Evolutionary conservation across 1,284 basidiomycete genomes (phyloP).

Genomic region (Coniferiporia weirii): DNA sequence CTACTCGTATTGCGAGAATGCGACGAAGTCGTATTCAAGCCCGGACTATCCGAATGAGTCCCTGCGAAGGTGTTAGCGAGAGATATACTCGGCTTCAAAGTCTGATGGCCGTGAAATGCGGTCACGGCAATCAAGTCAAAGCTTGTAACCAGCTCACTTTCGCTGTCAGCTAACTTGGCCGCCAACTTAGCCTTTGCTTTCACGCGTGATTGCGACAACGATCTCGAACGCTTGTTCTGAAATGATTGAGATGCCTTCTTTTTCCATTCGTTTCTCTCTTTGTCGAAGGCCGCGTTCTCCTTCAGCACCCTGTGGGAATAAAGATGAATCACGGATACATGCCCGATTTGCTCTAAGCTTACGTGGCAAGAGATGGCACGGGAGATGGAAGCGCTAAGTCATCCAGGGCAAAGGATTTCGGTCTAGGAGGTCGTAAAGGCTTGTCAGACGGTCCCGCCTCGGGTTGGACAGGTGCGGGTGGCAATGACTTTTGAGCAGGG

Average conservation of each 20-base stretch:
- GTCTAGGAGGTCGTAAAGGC: conserved; percentile 14
- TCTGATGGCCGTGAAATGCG: conserved; percentile 17
- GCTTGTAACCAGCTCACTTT: conserved; percentile 16
- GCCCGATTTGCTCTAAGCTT: conserved; percentile 24
- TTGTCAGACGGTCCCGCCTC: conserved; percentile 19
- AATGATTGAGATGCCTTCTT: conserved; percentile 55
- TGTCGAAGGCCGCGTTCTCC: conserved; percentile 52
- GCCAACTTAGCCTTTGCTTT: conserved; percentile 50
- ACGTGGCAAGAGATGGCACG: conserved; percentile 57
- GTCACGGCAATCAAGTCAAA: conserved; percentile 17
- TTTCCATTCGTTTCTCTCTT: conserved; percentile 63
- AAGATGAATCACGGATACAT: background rate
- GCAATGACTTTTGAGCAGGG: background rate
- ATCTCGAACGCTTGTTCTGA: conserved; percentile 57
- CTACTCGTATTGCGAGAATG: conserved; percentile 31
- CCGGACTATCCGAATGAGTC: conserved; percentile 9
- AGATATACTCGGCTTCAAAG: conserved; percentile 11
- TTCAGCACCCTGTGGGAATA: conserved; percentile 51
- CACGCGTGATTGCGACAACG: conserved; percentile 54
- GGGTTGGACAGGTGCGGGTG: background rate
- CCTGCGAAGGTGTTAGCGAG: conserved; percentile 8
- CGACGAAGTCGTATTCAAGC: conserved; percentile 18
- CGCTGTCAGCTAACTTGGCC: conserved; percentile 7
- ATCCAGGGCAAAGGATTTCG: conserved; percentile 49
- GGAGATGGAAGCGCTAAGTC: conserved; percentile 55